Evolutionary conservation across 345 rosid species (phyloP).

Genomic region (Gossypium rotundifolium): DNA sequence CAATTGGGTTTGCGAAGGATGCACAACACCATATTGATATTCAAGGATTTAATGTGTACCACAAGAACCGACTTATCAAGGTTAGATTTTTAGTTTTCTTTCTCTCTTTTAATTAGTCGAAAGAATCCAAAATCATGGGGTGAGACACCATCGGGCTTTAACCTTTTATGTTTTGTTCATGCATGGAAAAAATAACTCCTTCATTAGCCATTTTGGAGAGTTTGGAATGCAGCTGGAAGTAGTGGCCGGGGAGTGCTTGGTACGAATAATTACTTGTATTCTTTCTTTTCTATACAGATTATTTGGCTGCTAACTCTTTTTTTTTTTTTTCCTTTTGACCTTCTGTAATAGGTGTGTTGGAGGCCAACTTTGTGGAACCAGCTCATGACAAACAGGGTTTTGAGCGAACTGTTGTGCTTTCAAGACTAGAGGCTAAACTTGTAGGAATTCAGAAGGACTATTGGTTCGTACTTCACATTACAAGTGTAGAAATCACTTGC

Average conservation of each 20-base stretch:
- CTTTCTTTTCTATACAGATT: background rate
- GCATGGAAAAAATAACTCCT: background rate
- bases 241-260: constrained; percentile 83
- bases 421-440: constrained; percentile 51
- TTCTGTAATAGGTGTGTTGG: constrained; percentile 42
- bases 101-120: background rate
- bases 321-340: background rate
- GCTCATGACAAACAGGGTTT: constrained; percentile 88
- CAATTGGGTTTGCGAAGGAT: constrained; percentile 80
- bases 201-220: constrained; percentile 78
- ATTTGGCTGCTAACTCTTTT: background rate
- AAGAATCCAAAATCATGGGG: background rate
- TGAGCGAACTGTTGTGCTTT: constrained; percentile 55
- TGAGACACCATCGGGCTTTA: background rate
- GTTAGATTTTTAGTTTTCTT: constrained; percentile 20
- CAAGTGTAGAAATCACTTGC: background rate
- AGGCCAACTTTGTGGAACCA: constrained; percentile 79
- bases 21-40: constrained; percentile 59
- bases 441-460: constrained; percentile 40
- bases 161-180: background rate
- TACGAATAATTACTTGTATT: constrained; percentile 5
- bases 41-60: constrained; percentile 82
- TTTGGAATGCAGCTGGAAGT: constrained; percentile 83
- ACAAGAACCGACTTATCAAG: constrained; percentile 78
- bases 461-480: constrained; percentile 33